phyloP scores from a whole-genome alignment of 768 basidiomycete genomes.

The Russula earlei region DNA sequence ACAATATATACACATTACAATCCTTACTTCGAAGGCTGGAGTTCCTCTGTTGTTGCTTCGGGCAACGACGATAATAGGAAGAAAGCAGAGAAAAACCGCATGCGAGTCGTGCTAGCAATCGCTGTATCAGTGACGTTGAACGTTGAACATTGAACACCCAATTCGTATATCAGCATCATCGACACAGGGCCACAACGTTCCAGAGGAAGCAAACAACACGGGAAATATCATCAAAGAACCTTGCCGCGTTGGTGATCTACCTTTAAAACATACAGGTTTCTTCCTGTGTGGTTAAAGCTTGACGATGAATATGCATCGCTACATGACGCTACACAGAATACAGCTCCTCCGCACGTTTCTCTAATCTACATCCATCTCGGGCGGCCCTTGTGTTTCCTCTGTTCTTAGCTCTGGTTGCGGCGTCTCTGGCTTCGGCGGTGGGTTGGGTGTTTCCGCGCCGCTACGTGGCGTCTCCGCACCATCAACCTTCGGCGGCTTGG shows the following conservation, averaged over 20 bases:
- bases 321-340: conserved; percentile 1
- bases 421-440: conserved; percentile 29
- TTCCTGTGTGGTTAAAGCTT: background rate
- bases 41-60: no score
- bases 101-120: no score
- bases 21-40: no score
- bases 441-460: conserved; percentile 47
- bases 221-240: no score
- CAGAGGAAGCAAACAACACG: no score
- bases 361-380: conserved; percentile 84
- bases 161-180: no score
- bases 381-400: conserved; percentile 34
- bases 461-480: conserved; percentile 69
- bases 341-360: background rate
- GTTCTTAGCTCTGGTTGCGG: conserved; percentile 29
- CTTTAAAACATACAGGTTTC: background rate
- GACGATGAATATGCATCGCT: background rate
- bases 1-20: no score
- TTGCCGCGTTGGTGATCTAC: background rate
- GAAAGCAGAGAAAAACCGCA: no score
- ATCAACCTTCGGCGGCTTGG: conserved; percentile 62
- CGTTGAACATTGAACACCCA: no score
- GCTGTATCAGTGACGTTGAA: no score
- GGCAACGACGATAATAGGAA: no score
- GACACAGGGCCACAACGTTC: no score